These are phyloP conservation scores for Melampsora americana DNA, from an alignment of 1,284 basidiomycete genomes.

Conservation along the genomic window DNA sequence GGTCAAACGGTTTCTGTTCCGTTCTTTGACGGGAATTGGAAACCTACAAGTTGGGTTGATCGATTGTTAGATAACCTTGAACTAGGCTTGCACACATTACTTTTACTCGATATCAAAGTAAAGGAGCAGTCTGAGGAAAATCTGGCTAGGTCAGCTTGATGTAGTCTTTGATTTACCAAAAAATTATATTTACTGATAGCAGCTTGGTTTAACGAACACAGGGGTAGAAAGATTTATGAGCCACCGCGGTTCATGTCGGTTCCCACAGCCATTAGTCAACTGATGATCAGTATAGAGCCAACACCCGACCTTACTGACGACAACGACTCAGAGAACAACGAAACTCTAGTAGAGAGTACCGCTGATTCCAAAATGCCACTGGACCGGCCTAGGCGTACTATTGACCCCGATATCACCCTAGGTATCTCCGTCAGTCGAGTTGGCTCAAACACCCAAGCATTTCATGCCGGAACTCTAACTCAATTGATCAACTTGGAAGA, in stretches of 20 bases:
- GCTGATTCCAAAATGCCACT: slow-evolving; percentile 50
- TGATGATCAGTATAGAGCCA: slow-evolving; percentile 60
- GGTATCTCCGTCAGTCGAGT: slow-evolving; percentile 82
- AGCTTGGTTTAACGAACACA: slow-evolving; percentile 53
- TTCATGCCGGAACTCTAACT: slow-evolving; percentile 75
- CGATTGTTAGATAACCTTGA: slow-evolving; percentile 83
- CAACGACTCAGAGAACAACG: slow-evolving; percentile 36
- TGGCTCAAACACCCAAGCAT: slow-evolving; percentile 69
- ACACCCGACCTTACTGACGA: slow-evolving; percentile 50
- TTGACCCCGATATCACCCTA: slow-evolving; percentile 68
- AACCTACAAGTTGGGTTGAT: slow-evolving; percentile 91
- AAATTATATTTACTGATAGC: neutral
- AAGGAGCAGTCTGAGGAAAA: slow-evolving; percentile 98
- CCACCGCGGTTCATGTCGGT: slow-evolving; percentile 97
- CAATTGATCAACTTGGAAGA: slow-evolving; percentile 66
- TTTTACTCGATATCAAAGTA: slow-evolving; percentile 95
- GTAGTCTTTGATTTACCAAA: neutral
- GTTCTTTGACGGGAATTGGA: slow-evolving; percentile 97
- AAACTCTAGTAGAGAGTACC: slow-evolving; percentile 42
- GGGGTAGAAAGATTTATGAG: slow-evolving; percentile 92
- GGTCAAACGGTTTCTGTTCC: slow-evolving; percentile 94
- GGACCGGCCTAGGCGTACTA: slow-evolving; percentile 51
- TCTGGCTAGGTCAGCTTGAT: slow-evolving; percentile 48
- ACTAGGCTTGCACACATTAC: slow-evolving; percentile 90
- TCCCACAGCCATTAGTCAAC: slow-evolving; percentile 78